Evolutionary conservation across 1,284 basidiomycete genomes (phyloP), one percentile per base, ranked within the genome.

Genomic region (Ceratobasidium sp.): DNA sequence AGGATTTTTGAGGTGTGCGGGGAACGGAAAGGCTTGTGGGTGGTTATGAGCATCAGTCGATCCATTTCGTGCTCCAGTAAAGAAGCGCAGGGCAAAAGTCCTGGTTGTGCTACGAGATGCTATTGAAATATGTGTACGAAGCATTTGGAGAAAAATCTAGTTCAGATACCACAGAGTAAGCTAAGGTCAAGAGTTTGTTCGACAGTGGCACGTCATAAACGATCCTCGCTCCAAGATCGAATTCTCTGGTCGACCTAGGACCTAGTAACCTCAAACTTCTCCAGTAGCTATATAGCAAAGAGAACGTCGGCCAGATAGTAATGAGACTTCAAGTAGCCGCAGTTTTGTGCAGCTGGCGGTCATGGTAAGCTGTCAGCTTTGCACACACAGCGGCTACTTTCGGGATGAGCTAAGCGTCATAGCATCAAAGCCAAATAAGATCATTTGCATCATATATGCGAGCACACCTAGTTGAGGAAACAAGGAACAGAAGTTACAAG

Each of bases 1-100:
- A 0, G 89, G 89, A 72, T 52, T 69, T 46, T 84, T 82, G 12
- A 83, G 71, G 64, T 85, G 79, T 0, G 77, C 78, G 0, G 90
- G 89, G 57, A 84, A 91, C 0, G 89, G 89, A 64, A 57, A 69
- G 1, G 65, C n/a, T 64, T 50, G 43, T 18, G 28, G 45, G 46
- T 21, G 32, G n/a, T n/a, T 43, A 21, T 34, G 28, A 16, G 39
- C 45, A 34, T 41, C 45, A 26, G 65, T 43, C n/a, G 64, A 10
- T 39, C 26, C 65, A 21, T 45, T 23, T 14, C 53, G 39, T 45
- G 39, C 39, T 8, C 36, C 41, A 57, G 52, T 18, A 16, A 34
- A 14, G 12, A 43, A 16, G 1, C 30, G 21, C 5, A n/a, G 34
- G 12, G 18, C 18, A 52, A 30, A 14, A 26, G 61, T 9, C 30